Conservation (phyloP, 1,139 yeast genomes). For the Komagataea norvegica region DNA sequence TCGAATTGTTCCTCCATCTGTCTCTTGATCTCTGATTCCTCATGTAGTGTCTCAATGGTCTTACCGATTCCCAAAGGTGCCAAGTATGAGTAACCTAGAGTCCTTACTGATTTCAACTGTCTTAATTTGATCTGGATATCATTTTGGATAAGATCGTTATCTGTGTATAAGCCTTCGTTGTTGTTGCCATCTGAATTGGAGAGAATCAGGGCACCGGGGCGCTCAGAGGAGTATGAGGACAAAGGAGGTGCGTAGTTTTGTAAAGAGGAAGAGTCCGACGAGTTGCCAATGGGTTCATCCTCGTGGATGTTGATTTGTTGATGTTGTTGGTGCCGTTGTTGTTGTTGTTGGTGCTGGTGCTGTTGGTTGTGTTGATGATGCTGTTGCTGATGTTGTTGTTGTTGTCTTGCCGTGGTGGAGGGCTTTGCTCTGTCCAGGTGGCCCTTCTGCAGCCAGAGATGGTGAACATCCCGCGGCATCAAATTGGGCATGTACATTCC, state of each 20-base stretch:
- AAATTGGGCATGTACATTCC: constrained; percentile 44
- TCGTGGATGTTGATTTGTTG: too few species aligned
- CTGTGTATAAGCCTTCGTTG: not conserved
- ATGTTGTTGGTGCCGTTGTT: not conserved
- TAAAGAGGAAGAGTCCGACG: too few species aligned
- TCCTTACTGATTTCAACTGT: constrained; percentile 40
- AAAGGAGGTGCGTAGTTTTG: constrained; percentile 46
- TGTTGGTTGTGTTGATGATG: constrained; percentile 39
- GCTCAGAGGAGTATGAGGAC: constrained; percentile 47
- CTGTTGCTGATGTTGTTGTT: constrained; percentile 20
- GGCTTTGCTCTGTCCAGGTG: constrained; percentile 2
- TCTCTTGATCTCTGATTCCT: constrained; percentile 25
- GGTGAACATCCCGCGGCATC: constrained; percentile 41
- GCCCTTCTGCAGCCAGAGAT: constrained; percentile 33
- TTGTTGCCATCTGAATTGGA: constrained; percentile 3
- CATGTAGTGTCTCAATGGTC: constrained; percentile 45
- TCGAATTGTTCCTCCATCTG: constrained; percentile 31
- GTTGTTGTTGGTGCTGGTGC: constrained; percentile 20
- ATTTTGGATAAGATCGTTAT: constrained; percentile 15
- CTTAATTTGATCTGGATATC: constrained; percentile 35
- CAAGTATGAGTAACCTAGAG: constrained; percentile 45
- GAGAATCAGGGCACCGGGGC: constrained; percentile 40
- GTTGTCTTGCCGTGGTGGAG: not conserved
- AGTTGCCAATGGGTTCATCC: too few species aligned
- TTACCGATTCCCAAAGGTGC: constrained; percentile 53